phyloP scores from a whole-genome alignment of 2,329 filamentous ascomycete genomes.

The Pestalotiopsis sp. region DNA sequence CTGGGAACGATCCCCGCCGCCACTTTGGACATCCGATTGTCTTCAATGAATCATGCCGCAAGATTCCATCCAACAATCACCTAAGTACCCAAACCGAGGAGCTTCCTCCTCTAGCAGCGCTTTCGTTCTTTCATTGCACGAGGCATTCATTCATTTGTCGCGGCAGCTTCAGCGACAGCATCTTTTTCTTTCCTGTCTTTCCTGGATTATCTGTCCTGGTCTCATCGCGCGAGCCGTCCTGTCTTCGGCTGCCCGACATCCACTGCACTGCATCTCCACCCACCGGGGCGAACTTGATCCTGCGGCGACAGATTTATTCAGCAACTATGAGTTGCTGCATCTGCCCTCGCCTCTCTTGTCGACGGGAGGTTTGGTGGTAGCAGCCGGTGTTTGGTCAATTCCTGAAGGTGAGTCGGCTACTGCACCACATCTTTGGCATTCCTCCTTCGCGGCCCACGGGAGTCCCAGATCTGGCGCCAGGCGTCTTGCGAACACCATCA shows the following conservation, averaged over 20 bases:
- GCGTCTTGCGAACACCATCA: too few relatives aligned
- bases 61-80: too few relatives aligned
- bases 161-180: too few relatives aligned
- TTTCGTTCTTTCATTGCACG: too few relatives aligned
- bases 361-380: background rate
- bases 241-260: background rate
- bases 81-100: too few relatives aligned
- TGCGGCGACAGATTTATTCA: background rate
- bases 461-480: too few relatives aligned
- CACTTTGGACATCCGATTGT: background rate
- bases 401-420: background rate
- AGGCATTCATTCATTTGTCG: too few relatives aligned
- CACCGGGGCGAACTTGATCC: background rate
- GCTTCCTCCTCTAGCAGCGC: too few relatives aligned
- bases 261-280: background rate
- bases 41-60: too few relatives aligned
- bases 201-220: background rate
- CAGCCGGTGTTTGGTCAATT: background rate
- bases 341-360: background rate
- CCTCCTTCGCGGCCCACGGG: too few relatives aligned
- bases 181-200: too few relatives aligned
- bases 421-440: background rate
- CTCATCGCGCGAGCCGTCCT: background rate
- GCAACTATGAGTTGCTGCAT: conserved; percentile 7
- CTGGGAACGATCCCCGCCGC: background rate